Base-by-base conservation (phyloP, 2,329 filamentous ascomycete species). In the Dactylella cylindrospora region DNA sequence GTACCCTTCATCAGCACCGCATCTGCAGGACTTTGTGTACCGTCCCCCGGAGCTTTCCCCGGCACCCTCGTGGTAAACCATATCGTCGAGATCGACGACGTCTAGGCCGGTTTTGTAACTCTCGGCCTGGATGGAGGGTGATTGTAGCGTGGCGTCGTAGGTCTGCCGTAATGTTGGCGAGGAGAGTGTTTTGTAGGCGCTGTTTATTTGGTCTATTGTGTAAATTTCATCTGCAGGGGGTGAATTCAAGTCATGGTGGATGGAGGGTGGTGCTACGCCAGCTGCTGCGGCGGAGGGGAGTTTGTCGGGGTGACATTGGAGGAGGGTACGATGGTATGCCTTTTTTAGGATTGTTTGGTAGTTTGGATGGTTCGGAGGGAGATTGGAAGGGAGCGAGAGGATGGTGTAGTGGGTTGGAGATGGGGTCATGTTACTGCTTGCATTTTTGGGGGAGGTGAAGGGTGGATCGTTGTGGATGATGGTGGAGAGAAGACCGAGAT, bases 271-370 rank as follows among this genome's bases (percentile, higher is more conserved):
- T 12, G 35, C 15, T 10, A 7, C 22, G 40, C 9, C 40, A n/a
- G 31, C 12, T 20, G 22, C 41, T 12, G 23, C 10, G 15, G 19
- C 39, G 13, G 28, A 26, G 19, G 29, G 41, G 23, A 54, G 49
- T 54, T 84, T 84, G 73, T 85, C 82, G 2, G 84, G 84, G 72
- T 86, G 84, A 73, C 85, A 78, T 66, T 76, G 78, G 12, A 86
- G 78, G 26, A 86, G 77, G 17, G 83, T 81, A 49, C 80, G 78
- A 70, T 78, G 81, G 72, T 86, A 86, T 60, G 83, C 82, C 59
- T 77, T 77, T 69, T 83, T 84, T 61, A 85, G 74, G 44, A 80
- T 73, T 41, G 47, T 43, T 47, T 61, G 55, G 47, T 61, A 61
- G 41, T 32, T 53, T 76, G 73, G 65, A 74, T 76, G 70, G 68